Evolutionary conservation across 139 green algal species (phyloP), one percentile per base, ranked within the genome.

Genomic region (Micractinium conductrix): DNA sequence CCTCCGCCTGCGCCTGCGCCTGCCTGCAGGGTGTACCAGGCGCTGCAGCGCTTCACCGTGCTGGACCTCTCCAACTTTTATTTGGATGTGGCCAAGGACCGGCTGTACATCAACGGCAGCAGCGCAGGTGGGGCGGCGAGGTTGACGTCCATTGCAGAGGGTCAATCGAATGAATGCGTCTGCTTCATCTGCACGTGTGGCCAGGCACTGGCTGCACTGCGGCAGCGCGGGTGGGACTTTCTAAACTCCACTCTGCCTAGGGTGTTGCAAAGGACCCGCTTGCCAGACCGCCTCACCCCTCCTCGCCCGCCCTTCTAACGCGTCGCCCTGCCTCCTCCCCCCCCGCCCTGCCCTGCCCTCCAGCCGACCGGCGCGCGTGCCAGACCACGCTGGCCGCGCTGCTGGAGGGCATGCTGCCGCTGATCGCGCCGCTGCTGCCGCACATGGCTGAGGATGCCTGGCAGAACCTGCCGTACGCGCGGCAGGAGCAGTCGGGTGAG

Each of bases 371-470:
- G 37, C 89, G 94, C 21, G 85, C 92, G 6, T 97, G 92, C 87
- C 97, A 99, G 91, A 98, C 96, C 1, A 95, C 98, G 48, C 78
- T 98, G 70, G 70, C 90, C 14, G 79, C 90, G 38, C 45, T 97
- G 33, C 84, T 98, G 67, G 70, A 90, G 74, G 92, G 89, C 72
- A 33, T 96, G 84, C 71, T 95, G 84, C 89, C 91, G 28, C 78
- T 88, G 24, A 86, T 96, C 58, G 93, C 95, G 19, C 97, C 97
- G 19, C 45, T 99, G 21, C 81, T 95, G 58, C 96, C 97, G 4
- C 97, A 99, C 90, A 94, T 99, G 93, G 96, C 96, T 6, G 97
- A 99, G 90, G 97, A 99, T 85, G 96, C 96, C 45, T 99, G 95
- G 95, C 90, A 94, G 70, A 89, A 84, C 73, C 84, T 97, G 81